phyloP scores from a whole-genome alignment of 2,329 filamentous ascomycete genomes.

The Penicillium sp. region DNA sequence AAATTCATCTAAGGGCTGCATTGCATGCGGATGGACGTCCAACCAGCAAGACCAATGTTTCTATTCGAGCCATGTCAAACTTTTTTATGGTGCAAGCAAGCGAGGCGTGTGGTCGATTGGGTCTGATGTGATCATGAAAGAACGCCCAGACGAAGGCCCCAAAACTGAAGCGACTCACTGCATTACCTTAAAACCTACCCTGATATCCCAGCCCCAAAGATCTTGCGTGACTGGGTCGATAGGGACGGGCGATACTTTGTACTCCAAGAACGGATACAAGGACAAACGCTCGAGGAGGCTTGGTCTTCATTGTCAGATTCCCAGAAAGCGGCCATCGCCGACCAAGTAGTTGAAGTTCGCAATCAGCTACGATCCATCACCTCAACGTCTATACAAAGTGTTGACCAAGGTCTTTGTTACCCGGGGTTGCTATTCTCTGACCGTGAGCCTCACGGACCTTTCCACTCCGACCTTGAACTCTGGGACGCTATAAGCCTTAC shows the following conservation, averaged over 20 bases:
- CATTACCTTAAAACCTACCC: constrained; percentile 7
- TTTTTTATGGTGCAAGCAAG: constrained; percentile 3
- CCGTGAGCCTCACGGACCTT: constrained; percentile 6
- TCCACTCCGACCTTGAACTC: constrained; percentile 14
- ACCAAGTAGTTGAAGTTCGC: constrained; percentile 15
- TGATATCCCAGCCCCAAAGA: constrained; percentile 15
- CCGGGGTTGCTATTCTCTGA: constrained; percentile 1
- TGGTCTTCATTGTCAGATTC: constrained; percentile 17
- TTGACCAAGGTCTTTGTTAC: constrained; percentile 16
- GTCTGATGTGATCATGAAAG: constrained; percentile 8
- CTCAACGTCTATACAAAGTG: constrained; percentile 12
- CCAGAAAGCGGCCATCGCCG: constrained; percentile 17
- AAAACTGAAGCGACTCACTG: constrained; percentile 11
- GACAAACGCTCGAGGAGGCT: constrained; percentile 18
- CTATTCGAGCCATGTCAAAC: constrained; percentile 3
- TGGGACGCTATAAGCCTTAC: constrained; percentile 7
- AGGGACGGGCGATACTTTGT: constrained; percentile 17
- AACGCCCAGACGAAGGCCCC: constrained; percentile 17
- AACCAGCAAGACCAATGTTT: neutral
- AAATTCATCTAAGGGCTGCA: neutral
- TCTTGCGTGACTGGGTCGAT: constrained; percentile 23
- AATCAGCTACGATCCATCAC: constrained; percentile 13
- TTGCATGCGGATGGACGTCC: constrained; percentile 3
- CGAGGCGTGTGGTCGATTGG: constrained; percentile 4
- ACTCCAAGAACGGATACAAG: constrained; percentile 12